Conservation (phyloP, 305 asterid genomes). For the Striga hermonthica region DNA sequence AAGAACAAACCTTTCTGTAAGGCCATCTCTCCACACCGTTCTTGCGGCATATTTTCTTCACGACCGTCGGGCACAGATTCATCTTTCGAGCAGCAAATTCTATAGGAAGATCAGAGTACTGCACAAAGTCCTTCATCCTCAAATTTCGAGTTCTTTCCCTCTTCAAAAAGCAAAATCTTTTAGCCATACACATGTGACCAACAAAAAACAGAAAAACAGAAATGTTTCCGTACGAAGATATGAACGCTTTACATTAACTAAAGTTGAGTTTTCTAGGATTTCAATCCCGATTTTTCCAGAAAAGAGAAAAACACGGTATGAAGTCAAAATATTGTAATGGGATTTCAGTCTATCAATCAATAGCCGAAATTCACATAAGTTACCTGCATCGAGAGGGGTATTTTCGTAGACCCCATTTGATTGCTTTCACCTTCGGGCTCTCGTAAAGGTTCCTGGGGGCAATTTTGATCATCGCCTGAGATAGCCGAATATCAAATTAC, state of each 20-base stretch:
- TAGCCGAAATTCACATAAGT: background rate
- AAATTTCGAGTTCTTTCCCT: constrained; percentile 72
- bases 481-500: background rate
- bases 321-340: too few relatives aligned
- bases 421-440: constrained; percentile 22
- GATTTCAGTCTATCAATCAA: too few relatives aligned
- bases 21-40: constrained; percentile 82
- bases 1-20: constrained; percentile 55
- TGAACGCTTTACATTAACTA: background rate
- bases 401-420: constrained; percentile 33
- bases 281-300: too few relatives aligned
- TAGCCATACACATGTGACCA: too few relatives aligned
- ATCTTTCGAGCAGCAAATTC: constrained; percentile 58
- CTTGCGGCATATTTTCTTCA: constrained; percentile 76
- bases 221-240: background rate
- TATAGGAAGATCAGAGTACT: constrained; percentile 54
- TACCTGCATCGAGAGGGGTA: constrained; percentile 62
- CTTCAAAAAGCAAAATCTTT: constrained; percentile 31
- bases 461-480: constrained; percentile 30
- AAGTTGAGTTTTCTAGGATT: too few relatives aligned
- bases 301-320: too few relatives aligned
- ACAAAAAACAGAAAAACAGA: too few relatives aligned
- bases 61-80: constrained; percentile 74
- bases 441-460: constrained; percentile 27
- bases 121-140: constrained; percentile 55